Percentiles rank a stretch among this genome's conserved stretches.
These are phyloP conservation scores for Neurospora hispaniola DNA, from an alignment of 495 filamentous ascomycete species.

Conservation along the genomic window DNA sequence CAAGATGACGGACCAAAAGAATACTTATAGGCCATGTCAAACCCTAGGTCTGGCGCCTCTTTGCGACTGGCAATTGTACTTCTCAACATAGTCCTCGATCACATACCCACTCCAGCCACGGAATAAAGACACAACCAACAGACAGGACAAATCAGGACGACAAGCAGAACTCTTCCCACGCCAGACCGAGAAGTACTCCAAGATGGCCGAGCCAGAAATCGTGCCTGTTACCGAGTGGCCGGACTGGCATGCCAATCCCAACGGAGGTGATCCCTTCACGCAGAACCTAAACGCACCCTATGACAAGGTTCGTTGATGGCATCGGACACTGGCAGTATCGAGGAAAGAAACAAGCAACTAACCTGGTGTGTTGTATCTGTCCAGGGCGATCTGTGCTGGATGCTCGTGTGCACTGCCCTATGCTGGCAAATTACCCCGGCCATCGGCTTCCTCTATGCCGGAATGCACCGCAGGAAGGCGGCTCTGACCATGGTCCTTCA, in stretches of 20 bases:
- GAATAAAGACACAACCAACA: background rate
- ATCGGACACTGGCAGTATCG: background rate
- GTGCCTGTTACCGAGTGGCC: slow-evolving; percentile 11
- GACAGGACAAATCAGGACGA: background rate
- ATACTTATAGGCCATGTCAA: background rate
- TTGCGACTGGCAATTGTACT: background rate
- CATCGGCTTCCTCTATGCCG: slow-evolving; percentile 93
- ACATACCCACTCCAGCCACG: background rate
- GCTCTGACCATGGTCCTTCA: slow-evolving; percentile 90
- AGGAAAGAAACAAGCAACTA: background rate
- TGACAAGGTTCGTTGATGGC: slow-evolving; percentile 5
- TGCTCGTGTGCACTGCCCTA: slow-evolving; percentile 16
- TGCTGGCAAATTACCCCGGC: slow-evolving; percentile 50
- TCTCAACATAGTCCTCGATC: background rate
- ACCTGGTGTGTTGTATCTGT: too few species aligned
- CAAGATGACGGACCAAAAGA: background rate
- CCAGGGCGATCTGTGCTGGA: slow-evolving; percentile 9
- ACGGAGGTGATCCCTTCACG: slow-evolving; percentile 11
- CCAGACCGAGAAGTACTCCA: background rate
- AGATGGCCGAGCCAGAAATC: slow-evolving; percentile 3
- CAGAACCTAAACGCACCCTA: slow-evolving; percentile 10
- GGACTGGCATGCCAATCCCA: slow-evolving; percentile 9
- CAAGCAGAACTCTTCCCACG: background rate
- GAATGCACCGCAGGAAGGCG: slow-evolving; percentile 84
- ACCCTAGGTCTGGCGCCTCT: background rate